Conservation (phyloP, 1,139 yeast genomes). For the Suhomyces terraborum region DNA sequence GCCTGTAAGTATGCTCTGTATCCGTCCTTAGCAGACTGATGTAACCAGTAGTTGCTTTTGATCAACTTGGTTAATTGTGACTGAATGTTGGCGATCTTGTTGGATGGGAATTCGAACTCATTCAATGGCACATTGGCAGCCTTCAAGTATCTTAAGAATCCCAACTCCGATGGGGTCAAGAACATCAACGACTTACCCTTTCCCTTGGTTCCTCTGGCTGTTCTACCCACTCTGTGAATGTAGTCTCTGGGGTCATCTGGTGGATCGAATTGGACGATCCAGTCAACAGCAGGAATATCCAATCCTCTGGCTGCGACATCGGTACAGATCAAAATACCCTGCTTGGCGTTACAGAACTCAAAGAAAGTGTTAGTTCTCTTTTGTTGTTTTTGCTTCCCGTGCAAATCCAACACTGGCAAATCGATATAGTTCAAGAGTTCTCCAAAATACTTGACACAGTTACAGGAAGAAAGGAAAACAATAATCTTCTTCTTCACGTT, state of each 20-base stretch:
- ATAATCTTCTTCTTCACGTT: constrained; percentile 87
- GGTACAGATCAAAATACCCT: constrained; percentile 37
- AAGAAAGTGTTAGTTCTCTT: constrained; percentile 96
- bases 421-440: constrained; percentile 94
- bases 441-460: constrained; percentile 93
- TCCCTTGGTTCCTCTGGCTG: constrained; percentile 71
- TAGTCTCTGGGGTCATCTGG: constrained; percentile 92
- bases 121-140: constrained; percentile 97
- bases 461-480: constrained; percentile 94
- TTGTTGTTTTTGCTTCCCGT: constrained; percentile 98
- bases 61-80: constrained; percentile 88
- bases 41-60: constrained; percentile 88
- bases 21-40: constrained; percentile 96
- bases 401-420: constrained; percentile 91
- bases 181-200: constrained; percentile 95
- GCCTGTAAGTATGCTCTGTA: constrained; percentile 96
- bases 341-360: constrained; percentile 95
- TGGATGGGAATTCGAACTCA: constrained; percentile 93
- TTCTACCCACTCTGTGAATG: constrained; percentile 34
- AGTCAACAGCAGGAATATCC: constrained; percentile 33
- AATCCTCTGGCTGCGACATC: constrained; percentile 36
- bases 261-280: constrained; percentile 34
- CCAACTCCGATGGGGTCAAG: constrained; percentile 89
- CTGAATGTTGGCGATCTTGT: constrained; percentile 94
- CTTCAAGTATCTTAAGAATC: constrained; percentile 89